Percentiles rank a stretch among this genome's conserved stretches.
Conservation (phyloP, 78 protist genomes). For the Dictyostelium intermedium region DNA sequence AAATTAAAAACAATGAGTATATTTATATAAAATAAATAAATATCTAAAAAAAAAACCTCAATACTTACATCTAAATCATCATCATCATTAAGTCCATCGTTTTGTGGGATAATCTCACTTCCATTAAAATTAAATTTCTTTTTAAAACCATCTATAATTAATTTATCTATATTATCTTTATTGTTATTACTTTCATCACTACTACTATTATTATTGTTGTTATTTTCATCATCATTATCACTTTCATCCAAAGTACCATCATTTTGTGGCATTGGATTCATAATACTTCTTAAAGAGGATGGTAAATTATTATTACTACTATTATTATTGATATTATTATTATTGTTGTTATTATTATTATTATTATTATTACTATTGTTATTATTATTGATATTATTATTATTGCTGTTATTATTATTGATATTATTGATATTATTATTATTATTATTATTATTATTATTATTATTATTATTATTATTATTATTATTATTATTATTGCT, state of each 20-base stretch:
- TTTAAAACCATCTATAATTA: background rate
- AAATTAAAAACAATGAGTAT: background rate
- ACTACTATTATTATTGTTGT: too few species aligned
- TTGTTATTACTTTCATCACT: too few species aligned
- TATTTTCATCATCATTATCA: background rate
- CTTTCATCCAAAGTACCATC: constrained; percentile 30
- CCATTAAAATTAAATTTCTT: constrained; percentile 1
- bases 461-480: too few species aligned
- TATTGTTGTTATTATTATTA: too few species aligned
- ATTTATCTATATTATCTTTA: constrained; percentile 29
- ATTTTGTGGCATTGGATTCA: constrained; percentile 67
- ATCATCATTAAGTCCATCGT: constrained; percentile 51
- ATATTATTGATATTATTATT: background rate
- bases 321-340: background rate
- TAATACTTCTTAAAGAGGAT: constrained; percentile 26
- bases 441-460: too few species aligned
- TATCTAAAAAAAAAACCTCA: too few species aligned
- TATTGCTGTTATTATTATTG: background rate
- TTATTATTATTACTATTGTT: background rate
- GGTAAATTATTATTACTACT: background rate
- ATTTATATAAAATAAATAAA: background rate
- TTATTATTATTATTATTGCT: background rate
- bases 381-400: background rate
- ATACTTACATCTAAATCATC: constrained; percentile 43
- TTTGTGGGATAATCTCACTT: background rate